Conservation (phyloP, 768 basidiomycete genomes). For the Lactifluus rugatus region DNA sequence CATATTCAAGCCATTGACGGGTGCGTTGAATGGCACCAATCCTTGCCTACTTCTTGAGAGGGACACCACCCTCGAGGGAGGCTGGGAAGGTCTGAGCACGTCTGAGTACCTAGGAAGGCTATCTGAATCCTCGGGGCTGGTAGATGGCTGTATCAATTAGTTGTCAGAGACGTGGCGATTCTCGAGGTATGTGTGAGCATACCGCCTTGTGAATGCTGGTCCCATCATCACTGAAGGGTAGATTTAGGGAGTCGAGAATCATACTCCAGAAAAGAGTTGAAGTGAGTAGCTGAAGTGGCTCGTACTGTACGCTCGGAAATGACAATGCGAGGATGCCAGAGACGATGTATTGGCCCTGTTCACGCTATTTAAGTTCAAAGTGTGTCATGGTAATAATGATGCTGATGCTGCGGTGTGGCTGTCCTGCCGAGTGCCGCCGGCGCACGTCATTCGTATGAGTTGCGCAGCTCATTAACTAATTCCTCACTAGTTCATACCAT, state of each 20-base stretch:
- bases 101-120: conserved; percentile 2
- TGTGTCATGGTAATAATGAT: too few species aligned
- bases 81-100: not conserved
- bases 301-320: not conserved
- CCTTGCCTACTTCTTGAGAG: not conserved
- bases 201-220: not conserved
- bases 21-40: not conserved
- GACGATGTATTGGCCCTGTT: not conserved
- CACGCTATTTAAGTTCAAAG: too few species aligned
- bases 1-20: conserved; percentile 13
- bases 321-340: not conserved
- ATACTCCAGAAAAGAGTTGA: not conserved
- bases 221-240: not conserved
- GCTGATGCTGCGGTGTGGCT: too few species aligned
- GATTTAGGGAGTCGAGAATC: not conserved
- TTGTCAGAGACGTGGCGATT: not conserved
- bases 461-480: too few species aligned
- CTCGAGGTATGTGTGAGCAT: not conserved
- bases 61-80: not conserved
- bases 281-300: not conserved
- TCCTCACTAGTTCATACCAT: too few species aligned
- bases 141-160: not conserved
- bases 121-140: not conserved
- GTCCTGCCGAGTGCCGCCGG: too few species aligned
- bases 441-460: too few species aligned